A percentile compares a stretch with the other conserved stretches of the same genome.
These are phyloP conservation scores for Gossypium davidsonii DNA, from an alignment of 441 rosid species.

Conservation along the genomic window DNA sequence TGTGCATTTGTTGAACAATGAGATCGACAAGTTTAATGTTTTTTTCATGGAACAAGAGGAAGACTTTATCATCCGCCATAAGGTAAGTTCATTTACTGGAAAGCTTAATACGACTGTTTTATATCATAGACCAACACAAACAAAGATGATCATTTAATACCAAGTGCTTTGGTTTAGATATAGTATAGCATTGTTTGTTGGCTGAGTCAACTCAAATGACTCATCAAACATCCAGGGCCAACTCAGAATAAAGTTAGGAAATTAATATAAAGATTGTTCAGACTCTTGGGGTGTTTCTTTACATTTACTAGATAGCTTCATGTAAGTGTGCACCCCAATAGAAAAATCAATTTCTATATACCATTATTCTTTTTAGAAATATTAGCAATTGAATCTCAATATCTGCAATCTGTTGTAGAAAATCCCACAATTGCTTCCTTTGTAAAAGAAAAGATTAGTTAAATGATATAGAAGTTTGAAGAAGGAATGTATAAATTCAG, in stretches of 20 bases:
- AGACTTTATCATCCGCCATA: conserved; percentile 69
- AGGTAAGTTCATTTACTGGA: conserved; percentile 29
- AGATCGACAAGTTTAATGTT: conserved; percentile 78
- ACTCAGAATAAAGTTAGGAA: not conserved
- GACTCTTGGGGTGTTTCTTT: not conserved
- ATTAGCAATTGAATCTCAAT: too few species aligned
- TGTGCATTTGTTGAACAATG: conserved; percentile 45
- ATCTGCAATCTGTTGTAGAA: too few species aligned
- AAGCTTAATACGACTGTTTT: not conserved
- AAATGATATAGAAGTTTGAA: not conserved
- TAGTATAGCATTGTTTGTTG: not conserved
- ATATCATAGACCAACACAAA: not conserved
- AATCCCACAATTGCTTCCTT: too few species aligned
- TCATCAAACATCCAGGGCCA: not conserved
- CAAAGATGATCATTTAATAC: not conserved
- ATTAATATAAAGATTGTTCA: not conserved
- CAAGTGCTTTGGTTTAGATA: not conserved
- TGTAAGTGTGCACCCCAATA: not conserved
- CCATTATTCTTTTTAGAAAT: too few species aligned
- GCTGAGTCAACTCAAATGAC: not conserved
- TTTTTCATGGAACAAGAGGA: conserved; percentile 83
- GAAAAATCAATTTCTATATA: not conserved
- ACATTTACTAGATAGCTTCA: not conserved
- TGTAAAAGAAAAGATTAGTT: not conserved
- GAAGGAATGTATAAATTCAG: conserved; percentile 25